Evolutionary conservation across 257 asterid genomes (phyloP), one percentile per base, ranked within the genome.

Genomic region (Capsicum pubescens): DNA sequence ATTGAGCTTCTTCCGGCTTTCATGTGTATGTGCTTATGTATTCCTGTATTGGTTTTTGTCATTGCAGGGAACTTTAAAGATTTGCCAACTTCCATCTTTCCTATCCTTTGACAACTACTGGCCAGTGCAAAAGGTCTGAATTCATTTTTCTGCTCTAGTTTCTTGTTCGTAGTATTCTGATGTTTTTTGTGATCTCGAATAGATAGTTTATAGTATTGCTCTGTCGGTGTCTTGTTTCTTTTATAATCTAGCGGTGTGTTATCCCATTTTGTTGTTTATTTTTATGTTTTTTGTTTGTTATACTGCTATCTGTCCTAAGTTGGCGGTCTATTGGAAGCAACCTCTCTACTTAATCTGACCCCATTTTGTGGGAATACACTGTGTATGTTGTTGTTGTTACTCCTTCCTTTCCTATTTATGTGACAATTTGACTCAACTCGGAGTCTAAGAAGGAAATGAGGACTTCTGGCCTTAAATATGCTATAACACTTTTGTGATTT

Each of bases 51-150:
- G 14, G 46, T 50, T 61, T 21, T 66, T 54, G 54, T 83, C 80
- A 77, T 85, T 81, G 82, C 87, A 96, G 99, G 99, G 99, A 69
- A 89, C 95, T 57, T 86, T 96, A 85, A 96, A 96, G 89, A 96
- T 96, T 87, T 96, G 98, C 85, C 99, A 94, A 88, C 99, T 96
- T 88, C 95, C 95, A 74, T 86, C 94, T 64, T 89, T 85, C 60
- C 85, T 90, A 57, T 88, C 93, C 64, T 96, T 92, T 81, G 99
- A 96, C 90, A 96, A 92, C 84, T 91, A 91, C 89, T 96, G 99
- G 99, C 98, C 98, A 42, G 95, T 96, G 81, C 98, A 94, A 81
- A 96, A 96, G 97, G 99, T 92, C 69, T 78, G 80, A 50, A 39
- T 74, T 14, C 63, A 39, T 71, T 82, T 81, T 60, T 16, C 39